Percentiles rank a stretch among this genome's conserved stretches.
These are phyloP conservation scores for Dalbergia cultrata DNA, from an alignment of 306 rosid genomes.

Conservation along the genomic window DNA sequence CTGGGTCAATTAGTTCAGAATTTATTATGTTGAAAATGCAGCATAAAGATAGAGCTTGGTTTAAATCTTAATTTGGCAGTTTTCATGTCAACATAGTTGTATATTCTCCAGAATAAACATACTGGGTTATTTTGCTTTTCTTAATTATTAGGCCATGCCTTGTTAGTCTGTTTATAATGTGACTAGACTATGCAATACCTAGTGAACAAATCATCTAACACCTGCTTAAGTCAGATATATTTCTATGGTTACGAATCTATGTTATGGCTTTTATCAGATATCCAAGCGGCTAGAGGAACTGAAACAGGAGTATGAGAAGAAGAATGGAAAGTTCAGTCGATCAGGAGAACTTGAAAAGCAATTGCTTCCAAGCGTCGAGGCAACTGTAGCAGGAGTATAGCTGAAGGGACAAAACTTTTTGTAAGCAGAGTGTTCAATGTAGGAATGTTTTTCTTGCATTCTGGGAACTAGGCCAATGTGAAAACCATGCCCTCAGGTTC, in stretches of 20 bases:
- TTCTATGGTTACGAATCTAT: neutral
- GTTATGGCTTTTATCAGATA: constrained; percentile 59
- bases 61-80: neutral
- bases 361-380: constrained; percentile 34
- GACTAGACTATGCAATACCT: neutral
- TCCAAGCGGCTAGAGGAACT: constrained; percentile 81
- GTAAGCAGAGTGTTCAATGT: neutral
- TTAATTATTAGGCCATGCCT: neutral
- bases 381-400: constrained; percentile 35
- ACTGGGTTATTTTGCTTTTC: constrained; percentile 20
- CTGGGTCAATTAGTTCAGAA: neutral
- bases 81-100: constrained; percentile 10
- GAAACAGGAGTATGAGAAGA: constrained; percentile 71
- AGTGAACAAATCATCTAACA: neutral
- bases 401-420: neutral
- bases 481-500: constrained; percentile 25
- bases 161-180: neutral
- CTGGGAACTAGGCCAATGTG: constrained; percentile 21
- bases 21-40: constrained; percentile 21
- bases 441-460: constrained; percentile 8
- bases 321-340: constrained; percentile 60
- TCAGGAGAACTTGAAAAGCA: constrained; percentile 49
- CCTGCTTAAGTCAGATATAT: neutral
- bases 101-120: neutral
- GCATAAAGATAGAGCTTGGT: neutral